These are phyloP conservation scores for Epichloe festucae DNA, from an alignment of 2,329 filamentous ascomycete species.

Conservation along the genomic window DNA sequence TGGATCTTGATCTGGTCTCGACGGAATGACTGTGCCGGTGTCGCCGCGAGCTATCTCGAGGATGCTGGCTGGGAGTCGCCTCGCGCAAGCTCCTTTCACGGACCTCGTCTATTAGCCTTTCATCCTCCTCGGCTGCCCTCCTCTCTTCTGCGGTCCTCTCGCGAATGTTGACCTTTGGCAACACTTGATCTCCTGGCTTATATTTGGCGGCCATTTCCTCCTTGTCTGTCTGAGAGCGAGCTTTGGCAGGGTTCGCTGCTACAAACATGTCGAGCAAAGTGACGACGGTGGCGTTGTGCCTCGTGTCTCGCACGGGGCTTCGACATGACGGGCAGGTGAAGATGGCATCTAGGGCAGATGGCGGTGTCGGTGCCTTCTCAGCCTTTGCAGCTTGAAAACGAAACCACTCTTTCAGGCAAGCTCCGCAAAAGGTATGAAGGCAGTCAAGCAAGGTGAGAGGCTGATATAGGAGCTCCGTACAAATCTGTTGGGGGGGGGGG, in stretches of 20 bases:
- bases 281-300: constrained; percentile 80
- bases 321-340: constrained; percentile 94
- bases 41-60: constrained; percentile 16
- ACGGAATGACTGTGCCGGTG: constrained; percentile 23
- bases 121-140: constrained; percentile 51
- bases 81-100: constrained; percentile 62
- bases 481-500: constrained; percentile 51
- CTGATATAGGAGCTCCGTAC: constrained; percentile 86
- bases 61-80: constrained; percentile 35
- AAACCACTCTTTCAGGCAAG: constrained; percentile 95
- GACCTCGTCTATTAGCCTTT: constrained; percentile 56
- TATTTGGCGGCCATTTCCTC: constrained; percentile 64
- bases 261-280: constrained; percentile 85
- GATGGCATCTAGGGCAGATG: constrained; percentile 33
- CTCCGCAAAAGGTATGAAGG: constrained; percentile 90
- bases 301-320: constrained; percentile 70
- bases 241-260: constrained; percentile 63
- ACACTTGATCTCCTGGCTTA: constrained; percentile 66
- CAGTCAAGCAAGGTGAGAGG: constrained; percentile 86
- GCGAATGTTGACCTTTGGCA: constrained; percentile 46
- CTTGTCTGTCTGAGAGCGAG: constrained; percentile 58
- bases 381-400: constrained; percentile 56
- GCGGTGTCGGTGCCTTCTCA: constrained; percentile 35
- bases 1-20: constrained; percentile 18
- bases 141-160: constrained; percentile 40